Evolutionary conservation across 495 filamentous ascomycete species (phyloP), one percentile per base, ranked within the genome.

Genomic region (Letharia columbiana): DNA sequence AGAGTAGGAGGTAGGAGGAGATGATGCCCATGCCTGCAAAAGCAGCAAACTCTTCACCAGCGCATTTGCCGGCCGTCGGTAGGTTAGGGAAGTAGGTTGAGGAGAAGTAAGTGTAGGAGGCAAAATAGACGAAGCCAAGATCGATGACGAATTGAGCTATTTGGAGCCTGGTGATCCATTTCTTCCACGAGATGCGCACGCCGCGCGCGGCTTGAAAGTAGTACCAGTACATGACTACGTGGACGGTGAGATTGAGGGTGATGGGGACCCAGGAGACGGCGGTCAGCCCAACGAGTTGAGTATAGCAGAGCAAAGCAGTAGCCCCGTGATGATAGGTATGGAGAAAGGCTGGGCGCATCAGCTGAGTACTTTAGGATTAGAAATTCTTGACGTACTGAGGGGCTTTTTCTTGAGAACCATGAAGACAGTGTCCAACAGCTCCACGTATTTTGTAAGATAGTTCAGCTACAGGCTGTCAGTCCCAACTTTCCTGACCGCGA

Each of bases 11-110:
- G 83, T 98, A 98, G 54, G 89, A 94, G 79, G 82, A 90, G 71
- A 98, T 79, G 73, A 96, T 95, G 66, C 81, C 91, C 65, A 96
- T 93, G 71, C 94, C 94, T 62, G 92, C 85, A 75, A 97, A 90
- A 37, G 94, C 94, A 62, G 94, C 94, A 73, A 96, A 98, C 79
- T 98, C 94, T 82, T 97, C 94, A 70, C 94, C 94, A 20, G 94
- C 91, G 73, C 94, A 98, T 67, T 85, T 80, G 71, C 94, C 94
- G 42, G 80, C 76, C 73, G 88, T 94, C 28, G 93, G 93, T 68
- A 94, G 80, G 80, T 83, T 87, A 17, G 82, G 84, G 83, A 89
- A 97, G 86, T 98, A 98, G 73, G 89, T 89, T 64, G 86, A 91
- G 72, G 90, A 86, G 85, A 95, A 94, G 81, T 96, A 96, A 65